Conservation (phyloP, 768 basidiomycete genomes). For the Leccinum boreale region DNA sequence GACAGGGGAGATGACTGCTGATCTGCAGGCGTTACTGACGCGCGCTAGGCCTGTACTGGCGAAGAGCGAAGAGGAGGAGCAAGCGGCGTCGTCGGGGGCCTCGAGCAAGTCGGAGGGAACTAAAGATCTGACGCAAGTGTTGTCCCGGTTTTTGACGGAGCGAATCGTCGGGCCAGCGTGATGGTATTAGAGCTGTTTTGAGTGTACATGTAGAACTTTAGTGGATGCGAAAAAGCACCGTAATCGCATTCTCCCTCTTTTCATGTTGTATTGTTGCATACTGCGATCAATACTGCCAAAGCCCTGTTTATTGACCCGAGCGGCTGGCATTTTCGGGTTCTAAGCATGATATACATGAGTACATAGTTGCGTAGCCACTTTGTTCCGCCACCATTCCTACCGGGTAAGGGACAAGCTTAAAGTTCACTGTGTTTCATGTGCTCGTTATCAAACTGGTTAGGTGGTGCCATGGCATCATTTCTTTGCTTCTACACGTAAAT, state of each 20-base stretch:
- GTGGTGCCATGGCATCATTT: neutral
- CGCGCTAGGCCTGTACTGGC: slow-evolving; percentile 63
- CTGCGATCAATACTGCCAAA: neutral
- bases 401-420: neutral
- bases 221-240: slow-evolving; percentile 18
- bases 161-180: slow-evolving; percentile 45
- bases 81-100: neutral
- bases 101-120: slow-evolving; percentile 37
- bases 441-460: neutral
- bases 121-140: slow-evolving; percentile 58
- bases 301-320: neutral
- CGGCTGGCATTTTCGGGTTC: neutral
- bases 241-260: slow-evolving; percentile 5
- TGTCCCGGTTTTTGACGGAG: slow-evolving; percentile 64
- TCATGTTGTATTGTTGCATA: neutral
- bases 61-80: slow-evolving; percentile 47
- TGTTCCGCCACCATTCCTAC: neutral
- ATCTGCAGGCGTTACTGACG: slow-evolving; percentile 61
- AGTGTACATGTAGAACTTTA: neutral
- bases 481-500: neutral
- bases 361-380: neutral
- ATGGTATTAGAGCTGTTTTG: neutral
- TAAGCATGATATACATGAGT: neutral
- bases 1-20: slow-evolving; percentile 76
- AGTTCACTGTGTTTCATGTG: neutral